Evolutionary conservation across 2,329 filamentous ascomycete species (phyloP).

Genomic region (Colletotrichum lindemuthianum): DNA sequence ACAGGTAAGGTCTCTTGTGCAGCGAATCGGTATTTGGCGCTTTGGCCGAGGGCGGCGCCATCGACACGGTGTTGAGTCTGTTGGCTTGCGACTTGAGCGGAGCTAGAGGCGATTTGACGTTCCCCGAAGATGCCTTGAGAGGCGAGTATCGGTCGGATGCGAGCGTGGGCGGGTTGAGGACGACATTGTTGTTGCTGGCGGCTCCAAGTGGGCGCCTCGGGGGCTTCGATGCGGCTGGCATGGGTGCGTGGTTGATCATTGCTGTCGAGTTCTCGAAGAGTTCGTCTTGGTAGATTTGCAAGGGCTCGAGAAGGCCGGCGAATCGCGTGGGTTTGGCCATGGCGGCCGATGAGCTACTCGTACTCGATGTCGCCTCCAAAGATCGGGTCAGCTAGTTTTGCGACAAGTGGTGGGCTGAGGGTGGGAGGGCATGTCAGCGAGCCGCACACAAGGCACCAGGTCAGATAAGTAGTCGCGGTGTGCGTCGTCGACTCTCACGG

Average conservation of each 20-base stretch:
- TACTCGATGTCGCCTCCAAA: slow-evolving; percentile 20
- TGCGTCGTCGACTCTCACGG: slow-evolving; percentile 17
- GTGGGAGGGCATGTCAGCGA: slow-evolving; percentile 32
- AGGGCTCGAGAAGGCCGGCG: slow-evolving; percentile 55
- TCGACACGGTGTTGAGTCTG: slow-evolving; percentile 73
- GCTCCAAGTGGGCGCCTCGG: slow-evolving; percentile 59
- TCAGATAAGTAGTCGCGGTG: slow-evolving; percentile 35
- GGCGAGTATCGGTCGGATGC: slow-evolving; percentile 71
- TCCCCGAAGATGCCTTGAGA: slow-evolving; percentile 68
- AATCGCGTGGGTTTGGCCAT: slow-evolving; percentile 66
- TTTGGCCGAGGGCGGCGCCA: slow-evolving; percentile 70
- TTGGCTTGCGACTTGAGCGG: slow-evolving; percentile 65
- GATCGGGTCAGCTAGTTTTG: slow-evolving; percentile 10
- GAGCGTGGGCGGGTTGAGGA: slow-evolving; percentile 71
- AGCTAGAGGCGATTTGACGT: slow-evolving; percentile 67
- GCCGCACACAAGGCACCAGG: slow-evolving; percentile 25
- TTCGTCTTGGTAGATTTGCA: slow-evolving; percentile 64
- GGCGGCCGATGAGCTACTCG: slow-evolving; percentile 46
- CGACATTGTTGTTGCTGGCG: slow-evolving; percentile 72
- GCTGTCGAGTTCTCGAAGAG: slow-evolving; percentile 56
- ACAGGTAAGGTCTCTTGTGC: slow-evolving; percentile 72
- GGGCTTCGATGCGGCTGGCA: slow-evolving; percentile 61
- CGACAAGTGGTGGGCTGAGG: slow-evolving; percentile 28
- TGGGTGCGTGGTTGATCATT: slow-evolving; percentile 66
- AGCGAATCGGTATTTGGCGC: slow-evolving; percentile 72